Percentiles rank a stretch among this genome's conserved stretches.
Evolutionary conservation across 2,329 filamentous ascomycete genomes (phyloP).

Genomic region (Monosporascus sp.): DNA sequence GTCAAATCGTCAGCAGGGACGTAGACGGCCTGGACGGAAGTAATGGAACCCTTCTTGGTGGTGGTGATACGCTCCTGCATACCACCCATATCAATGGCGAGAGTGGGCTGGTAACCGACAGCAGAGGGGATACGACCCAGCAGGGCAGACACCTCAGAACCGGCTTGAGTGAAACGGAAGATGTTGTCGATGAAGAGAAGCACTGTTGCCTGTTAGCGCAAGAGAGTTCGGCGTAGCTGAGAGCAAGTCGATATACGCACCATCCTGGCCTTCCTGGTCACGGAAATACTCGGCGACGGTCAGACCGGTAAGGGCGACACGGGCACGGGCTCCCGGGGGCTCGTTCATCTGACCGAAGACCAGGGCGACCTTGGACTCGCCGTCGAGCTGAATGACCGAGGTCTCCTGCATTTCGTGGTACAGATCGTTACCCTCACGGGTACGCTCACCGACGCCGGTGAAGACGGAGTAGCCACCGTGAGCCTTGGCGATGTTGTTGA

Average conservation of each 20-base stretch:
- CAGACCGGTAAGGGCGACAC: slow-evolving; percentile 93
- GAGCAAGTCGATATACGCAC: slow-evolving; percentile 36
- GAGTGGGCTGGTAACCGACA: slow-evolving; percentile 99
- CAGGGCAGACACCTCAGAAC: slow-evolving; percentile 99
- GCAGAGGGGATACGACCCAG: slow-evolving; percentile 99
- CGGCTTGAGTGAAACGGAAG: slow-evolving; percentile 99
- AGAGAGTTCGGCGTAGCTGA: background rate
- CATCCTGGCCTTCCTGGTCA: slow-evolving; percentile 75
- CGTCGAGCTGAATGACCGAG: slow-evolving; percentile 97
- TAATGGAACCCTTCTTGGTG: slow-evolving; percentile 99
- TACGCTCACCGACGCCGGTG: slow-evolving; percentile 99
- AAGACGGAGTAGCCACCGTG: slow-evolving; percentile 99
- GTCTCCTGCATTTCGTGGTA: slow-evolving; percentile 99
- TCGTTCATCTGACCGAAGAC: slow-evolving; percentile 99
- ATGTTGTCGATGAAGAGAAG: slow-evolving; percentile 99
- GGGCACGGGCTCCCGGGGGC: slow-evolving; percentile 97
- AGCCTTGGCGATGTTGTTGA: slow-evolving; percentile 99
- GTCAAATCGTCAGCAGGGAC: slow-evolving; percentile 99
- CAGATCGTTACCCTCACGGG: slow-evolving; percentile 99
- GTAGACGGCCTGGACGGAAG: slow-evolving; percentile 99
- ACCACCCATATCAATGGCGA: slow-evolving; percentile 96
- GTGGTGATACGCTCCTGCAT: slow-evolving; percentile 99
- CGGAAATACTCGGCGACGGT: slow-evolving; percentile 82
- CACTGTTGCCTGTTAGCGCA: slow-evolving; percentile 47
- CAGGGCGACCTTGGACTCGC: slow-evolving; percentile 98